phyloP scores from a whole-genome alignment of 1,284 basidiomycete genomes.

The Wolfiporia cocos region DNA sequence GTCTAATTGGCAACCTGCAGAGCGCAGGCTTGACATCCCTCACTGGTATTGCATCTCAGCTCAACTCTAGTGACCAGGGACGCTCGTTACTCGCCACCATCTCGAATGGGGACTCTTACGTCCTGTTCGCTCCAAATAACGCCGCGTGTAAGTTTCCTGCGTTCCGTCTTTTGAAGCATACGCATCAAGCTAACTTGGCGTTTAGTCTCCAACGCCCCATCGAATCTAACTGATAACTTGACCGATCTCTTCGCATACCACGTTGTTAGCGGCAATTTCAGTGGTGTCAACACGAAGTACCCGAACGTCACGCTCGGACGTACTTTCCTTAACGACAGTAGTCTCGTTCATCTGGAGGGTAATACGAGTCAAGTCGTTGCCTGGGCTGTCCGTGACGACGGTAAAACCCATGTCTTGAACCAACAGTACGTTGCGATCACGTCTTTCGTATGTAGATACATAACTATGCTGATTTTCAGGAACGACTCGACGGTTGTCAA shows the following conservation, averaged over 20 bases:
- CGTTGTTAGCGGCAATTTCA: slow-evolving; percentile 49
- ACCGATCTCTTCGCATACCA: slow-evolving; percentile 56
- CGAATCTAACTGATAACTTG: slow-evolving; percentile 34
- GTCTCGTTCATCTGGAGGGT: slow-evolving; percentile 47
- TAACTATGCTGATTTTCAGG: slow-evolving; percentile 22
- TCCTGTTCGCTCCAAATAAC: slow-evolving; percentile 46
- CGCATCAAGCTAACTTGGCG: neutral
- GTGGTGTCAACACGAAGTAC: slow-evolving; percentile 31
- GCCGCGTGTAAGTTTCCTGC: slow-evolving; percentile 32
- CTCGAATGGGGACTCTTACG: slow-evolving; percentile 29
- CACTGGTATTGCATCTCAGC: slow-evolving; percentile 23
- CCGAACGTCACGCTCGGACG: slow-evolving; percentile 59
- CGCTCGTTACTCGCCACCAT: slow-evolving; percentile 36
- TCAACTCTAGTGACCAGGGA: slow-evolving; percentile 40
- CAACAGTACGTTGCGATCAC: slow-evolving; percentile 38
- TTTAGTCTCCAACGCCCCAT: slow-evolving; percentile 28
- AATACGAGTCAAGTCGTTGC: slow-evolving; percentile 57
- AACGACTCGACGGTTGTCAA: slow-evolving; percentile 41
- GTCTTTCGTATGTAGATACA: neutral
- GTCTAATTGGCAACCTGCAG: slow-evolving; percentile 29
- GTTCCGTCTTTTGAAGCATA: neutral
- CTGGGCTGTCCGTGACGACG: slow-evolving; percentile 42
- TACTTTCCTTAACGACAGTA: slow-evolving; percentile 48
- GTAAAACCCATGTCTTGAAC: slow-evolving; percentile 46
- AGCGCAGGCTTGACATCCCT: slow-evolving; percentile 34